Percentiles rank a stretch among this genome's conserved stretches.
Conservation (phyloP, 371 early-diverging fungal species). For the Basidiobolus meristosporus region DNA sequence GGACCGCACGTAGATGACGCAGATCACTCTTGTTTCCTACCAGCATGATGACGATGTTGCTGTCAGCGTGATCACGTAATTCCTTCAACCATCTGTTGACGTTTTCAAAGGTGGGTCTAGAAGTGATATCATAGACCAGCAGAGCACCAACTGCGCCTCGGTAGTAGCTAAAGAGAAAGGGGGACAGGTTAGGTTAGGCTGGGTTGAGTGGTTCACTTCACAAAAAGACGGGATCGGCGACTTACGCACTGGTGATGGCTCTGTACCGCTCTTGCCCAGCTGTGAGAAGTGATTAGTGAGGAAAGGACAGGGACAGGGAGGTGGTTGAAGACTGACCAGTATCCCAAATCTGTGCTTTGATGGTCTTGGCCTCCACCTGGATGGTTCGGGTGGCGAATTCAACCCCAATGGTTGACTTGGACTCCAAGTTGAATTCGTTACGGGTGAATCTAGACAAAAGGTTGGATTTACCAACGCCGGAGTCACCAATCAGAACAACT, state of each 20-base stretch:
- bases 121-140: constrained; percentile 97
- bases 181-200: too few species aligned
- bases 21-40: constrained; percentile 99
- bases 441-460: constrained; percentile 94
- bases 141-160: constrained; percentile 99
- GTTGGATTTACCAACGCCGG: constrained; percentile 99
- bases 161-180: constrained; percentile 88
- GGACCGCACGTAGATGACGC: constrained; percentile 85
- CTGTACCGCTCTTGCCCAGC: constrained; percentile 86
- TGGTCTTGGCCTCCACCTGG: constrained; percentile 87
- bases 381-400: constrained; percentile 98
- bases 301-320: too few species aligned
- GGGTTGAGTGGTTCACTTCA: too few species aligned
- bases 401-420: constrained; percentile 99
- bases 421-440: constrained; percentile 92
- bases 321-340: too few species aligned
- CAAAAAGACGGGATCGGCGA: too few species aligned
- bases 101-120: constrained; percentile 87
- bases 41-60: constrained; percentile 95
- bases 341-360: constrained; percentile 99
- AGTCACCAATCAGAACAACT: constrained; percentile 99
- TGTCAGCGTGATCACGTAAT: constrained; percentile 93
- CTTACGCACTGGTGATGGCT: constrained; percentile 79
- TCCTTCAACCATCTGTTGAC: constrained; percentile 96
- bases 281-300: constrained; percentile 4